A percentile compares a stretch with the other conserved stretches of the same genome.
Evolutionary conservation across 352 stramenopile genomes (phyloP).

Genomic region (Phytopythium mirpurense): DNA sequence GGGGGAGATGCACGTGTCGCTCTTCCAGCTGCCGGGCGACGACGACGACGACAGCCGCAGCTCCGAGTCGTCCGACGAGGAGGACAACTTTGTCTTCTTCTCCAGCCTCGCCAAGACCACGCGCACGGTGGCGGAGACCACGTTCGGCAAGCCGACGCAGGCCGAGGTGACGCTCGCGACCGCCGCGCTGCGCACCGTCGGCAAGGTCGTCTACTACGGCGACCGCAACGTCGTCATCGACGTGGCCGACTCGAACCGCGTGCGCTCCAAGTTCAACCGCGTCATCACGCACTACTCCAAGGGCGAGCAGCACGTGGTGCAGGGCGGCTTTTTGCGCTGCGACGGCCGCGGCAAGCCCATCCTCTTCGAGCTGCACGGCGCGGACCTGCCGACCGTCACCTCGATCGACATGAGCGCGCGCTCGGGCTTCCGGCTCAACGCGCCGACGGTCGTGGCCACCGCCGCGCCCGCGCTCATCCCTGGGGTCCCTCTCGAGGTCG

Average conservation of each 20-base stretch:
- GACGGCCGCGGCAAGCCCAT: conserved; percentile 72
- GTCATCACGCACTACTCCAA: conserved; percentile 80
- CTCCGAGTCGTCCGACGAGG: conserved; percentile 38
- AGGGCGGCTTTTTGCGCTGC: conserved; percentile 67
- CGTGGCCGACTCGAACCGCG: conserved; percentile 75
- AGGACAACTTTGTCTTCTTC: conserved; percentile 66
- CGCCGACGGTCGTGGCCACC: not conserved
- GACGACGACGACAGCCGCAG: conserved; percentile 30
- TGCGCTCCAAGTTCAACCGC: conserved; percentile 80
- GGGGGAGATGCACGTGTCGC: conserved; percentile 77
- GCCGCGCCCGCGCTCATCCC: not conserved
- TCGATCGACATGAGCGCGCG: conserved; percentile 42
- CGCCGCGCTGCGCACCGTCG: conserved; percentile 47
- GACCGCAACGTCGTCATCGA: conserved; percentile 76
- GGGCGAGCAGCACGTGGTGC: conserved; percentile 44
- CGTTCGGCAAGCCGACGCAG: conserved; percentile 56
- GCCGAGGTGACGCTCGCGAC: conserved; percentile 45
- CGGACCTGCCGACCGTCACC: conserved; percentile 38
- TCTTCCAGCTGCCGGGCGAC: conserved; percentile 55
- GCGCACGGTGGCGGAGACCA: conserved; percentile 64
- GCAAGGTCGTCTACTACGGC: conserved; percentile 74
- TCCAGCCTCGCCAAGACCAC: conserved; percentile 48
- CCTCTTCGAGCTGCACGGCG: conserved; percentile 66
- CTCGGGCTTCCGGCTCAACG: conserved; percentile 4
- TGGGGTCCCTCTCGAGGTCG: not conserved